A percentile compares a stretch with the other conserved stretches of the same genome.
phyloP scores from a whole-genome alignment of 805 yeast species.

The Kluyveromyces dobzhanskii region DNA sequence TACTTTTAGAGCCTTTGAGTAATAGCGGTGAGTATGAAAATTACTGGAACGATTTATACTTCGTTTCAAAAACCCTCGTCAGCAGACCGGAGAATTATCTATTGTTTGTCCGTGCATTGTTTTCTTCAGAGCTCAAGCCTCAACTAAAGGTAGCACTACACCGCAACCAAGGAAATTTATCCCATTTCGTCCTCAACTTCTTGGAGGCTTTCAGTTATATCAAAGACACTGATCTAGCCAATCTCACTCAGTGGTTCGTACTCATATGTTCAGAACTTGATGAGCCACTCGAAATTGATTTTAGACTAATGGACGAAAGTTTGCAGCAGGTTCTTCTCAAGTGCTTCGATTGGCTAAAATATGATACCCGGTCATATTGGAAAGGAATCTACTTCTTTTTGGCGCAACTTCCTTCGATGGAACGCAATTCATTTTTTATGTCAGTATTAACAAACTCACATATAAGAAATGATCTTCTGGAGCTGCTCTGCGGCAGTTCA shows the following conservation, averaged over 20 bases:
- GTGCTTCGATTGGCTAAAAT: background rate
- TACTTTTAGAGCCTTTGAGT: background rate
- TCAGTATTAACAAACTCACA: background rate
- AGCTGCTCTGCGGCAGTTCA: background rate
- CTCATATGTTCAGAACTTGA: background rate
- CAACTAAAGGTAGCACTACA: background rate
- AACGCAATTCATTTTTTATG: background rate
- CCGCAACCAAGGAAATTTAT: background rate
- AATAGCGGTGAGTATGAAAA: background rate
- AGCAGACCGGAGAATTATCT: background rate
- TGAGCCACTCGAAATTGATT: background rate
- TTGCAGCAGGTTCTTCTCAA: background rate
- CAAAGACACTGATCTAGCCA: background rate
- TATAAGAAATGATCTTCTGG: constrained; percentile 1
- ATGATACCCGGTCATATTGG: background rate
- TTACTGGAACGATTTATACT: constrained; percentile 1
- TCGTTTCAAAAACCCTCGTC: background rate
- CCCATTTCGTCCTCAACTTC: background rate
- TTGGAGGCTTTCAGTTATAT: background rate
- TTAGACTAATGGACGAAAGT: background rate
- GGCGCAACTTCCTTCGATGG: background rate
- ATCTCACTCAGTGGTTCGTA: background rate
- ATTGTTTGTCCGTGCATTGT: background rate
- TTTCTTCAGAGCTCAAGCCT: background rate
- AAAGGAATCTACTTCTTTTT: background rate